Evolutionary conservation across 202 grass and related monocot genomes (phyloP), one percentile per base, ranked within the genome.

Genomic region (Alloteropsis angusta): DNA sequence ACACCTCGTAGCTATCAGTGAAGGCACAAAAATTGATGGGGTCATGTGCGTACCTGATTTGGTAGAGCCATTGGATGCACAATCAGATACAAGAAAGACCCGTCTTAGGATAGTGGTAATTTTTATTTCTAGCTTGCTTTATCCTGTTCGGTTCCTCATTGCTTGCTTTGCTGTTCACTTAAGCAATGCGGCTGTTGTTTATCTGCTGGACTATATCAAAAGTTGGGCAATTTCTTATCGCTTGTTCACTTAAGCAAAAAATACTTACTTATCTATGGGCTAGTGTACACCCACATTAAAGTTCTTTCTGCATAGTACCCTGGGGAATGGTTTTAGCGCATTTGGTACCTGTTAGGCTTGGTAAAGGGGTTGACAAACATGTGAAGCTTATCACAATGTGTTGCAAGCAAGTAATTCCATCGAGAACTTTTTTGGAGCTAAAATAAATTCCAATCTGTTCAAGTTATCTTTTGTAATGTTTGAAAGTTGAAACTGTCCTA

Each of bases 101-200:
- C 80, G 92, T 15, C 80, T 98, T 77, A 90, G 49, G 83, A 90
- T 98, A 79, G 89, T 95, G 95, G 95, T 98, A 91, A 56, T 79
- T 82, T 5, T 79, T 54, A 52, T 73, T 91, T 82, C 63, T 63
- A 73, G 23, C 18, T 53, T 64, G 18, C 54, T 8, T 80, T 28
- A 16, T 81, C 44, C 10, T 73, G 23, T 68, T 55, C 16, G 32
- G 73, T 80, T 84, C 56, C 35, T 14, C 21, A 25, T 54, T 85
- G 65, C n/a, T 66, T 73, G 60, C 49, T 28, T 83, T n/a, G 11
- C 25, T 53, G 32, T 80, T 42, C 25, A 18, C 34, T 56, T 56
- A 16, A 66, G 32, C 5, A 46, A 75, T 60, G 16, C 19, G 39
- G 5, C 9, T 61, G 14, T 60, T 46, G 16, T 60, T 3, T 61